These are phyloP conservation scores for Apostasia shenzhenica DNA, from an alignment of 106 monocot genomes.

Conservation along the genomic window DNA sequence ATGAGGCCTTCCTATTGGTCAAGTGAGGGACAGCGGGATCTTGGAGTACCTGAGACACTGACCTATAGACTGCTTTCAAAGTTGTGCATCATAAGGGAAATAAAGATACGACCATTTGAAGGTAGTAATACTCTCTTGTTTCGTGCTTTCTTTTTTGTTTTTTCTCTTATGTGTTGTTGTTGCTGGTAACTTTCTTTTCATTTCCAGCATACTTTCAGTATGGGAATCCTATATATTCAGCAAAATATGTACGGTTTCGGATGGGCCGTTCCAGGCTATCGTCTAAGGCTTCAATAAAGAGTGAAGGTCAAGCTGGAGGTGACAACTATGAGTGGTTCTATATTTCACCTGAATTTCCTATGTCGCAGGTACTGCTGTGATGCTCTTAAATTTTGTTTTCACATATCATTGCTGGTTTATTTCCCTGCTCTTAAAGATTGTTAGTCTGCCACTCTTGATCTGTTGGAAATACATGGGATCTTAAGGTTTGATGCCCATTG, in stretches of 20 bases:
- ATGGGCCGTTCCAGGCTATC: conserved; percentile 32
- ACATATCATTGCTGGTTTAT: too few relatives aligned
- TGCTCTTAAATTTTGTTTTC: too few relatives aligned
- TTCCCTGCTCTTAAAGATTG: too few relatives aligned
- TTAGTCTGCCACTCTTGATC: too few relatives aligned
- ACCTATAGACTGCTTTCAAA: conserved; percentile 51
- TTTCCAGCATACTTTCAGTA: conserved; percentile 53
- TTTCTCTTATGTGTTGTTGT: neutral
- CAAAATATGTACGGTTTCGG: conserved; percentile 55
- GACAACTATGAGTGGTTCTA: conserved; percentile 52
- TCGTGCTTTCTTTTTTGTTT: neutral
- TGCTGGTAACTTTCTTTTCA: neutral
- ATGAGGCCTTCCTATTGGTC: conserved; percentile 85
- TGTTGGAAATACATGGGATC: too few relatives aligned
- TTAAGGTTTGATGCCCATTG: too few relatives aligned
- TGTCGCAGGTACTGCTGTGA: conserved; percentile 41
- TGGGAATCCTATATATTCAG: conserved; percentile 63
- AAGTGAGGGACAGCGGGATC: conserved; percentile 60
- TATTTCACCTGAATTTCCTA: conserved; percentile 58
- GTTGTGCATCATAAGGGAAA: conserved; percentile 60
- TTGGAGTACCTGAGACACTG: conserved; percentile 55
- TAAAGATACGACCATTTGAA: conserved; percentile 73
- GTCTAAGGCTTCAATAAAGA: neutral
- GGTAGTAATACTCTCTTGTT: conserved; percentile 31
- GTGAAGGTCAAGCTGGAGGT: conserved; percentile 2